Percentiles rank a stretch among this genome's conserved stretches.
Conservation (phyloP, 352 stramenopile species). For the Phytophthora tentaculata region DNA sequence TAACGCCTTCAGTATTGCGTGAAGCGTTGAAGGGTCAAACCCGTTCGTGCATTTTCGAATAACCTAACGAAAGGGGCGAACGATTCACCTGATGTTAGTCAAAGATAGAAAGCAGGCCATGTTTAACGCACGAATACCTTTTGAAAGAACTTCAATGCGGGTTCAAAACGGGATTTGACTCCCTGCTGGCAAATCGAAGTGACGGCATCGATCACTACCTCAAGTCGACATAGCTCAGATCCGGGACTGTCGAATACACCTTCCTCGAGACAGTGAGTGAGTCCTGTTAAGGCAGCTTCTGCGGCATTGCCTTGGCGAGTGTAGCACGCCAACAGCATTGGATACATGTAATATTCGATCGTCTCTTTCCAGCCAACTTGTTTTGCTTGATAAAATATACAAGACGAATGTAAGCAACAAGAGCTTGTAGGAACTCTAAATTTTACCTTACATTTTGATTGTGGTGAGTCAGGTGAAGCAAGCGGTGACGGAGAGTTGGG, state of each 20-base stretch:
- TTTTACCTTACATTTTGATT: conserved; percentile 14
- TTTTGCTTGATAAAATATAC: conserved; percentile 20
- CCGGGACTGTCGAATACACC: conserved; percentile 56
- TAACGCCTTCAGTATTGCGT: conserved; percentile 70
- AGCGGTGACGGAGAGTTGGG: conserved; percentile 2
- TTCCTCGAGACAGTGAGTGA: conserved; percentile 69
- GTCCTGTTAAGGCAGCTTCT: conserved; percentile 47
- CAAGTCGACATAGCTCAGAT: conserved; percentile 51
- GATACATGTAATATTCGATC: conserved; percentile 80
- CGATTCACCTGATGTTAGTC: background rate
- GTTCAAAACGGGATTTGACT: conserved; percentile 69
- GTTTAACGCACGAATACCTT: conserved; percentile 42
- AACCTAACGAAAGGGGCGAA: conserved; percentile 33
- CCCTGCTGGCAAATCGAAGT: conserved; percentile 82
- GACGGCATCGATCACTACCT: conserved; percentile 67
- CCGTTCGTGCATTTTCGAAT: conserved; percentile 51
- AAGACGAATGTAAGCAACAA: conserved; percentile 1
- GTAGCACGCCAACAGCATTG: conserved; percentile 79
- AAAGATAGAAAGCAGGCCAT: background rate
- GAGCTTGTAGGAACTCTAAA: background rate
- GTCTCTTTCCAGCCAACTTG: conserved; percentile 33
- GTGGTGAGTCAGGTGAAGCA: background rate
- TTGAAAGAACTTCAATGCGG: conserved; percentile 68
- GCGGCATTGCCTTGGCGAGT: conserved; percentile 71
- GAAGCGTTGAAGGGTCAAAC: conserved; percentile 59